Evolutionary conservation across 495 filamentous ascomycete genomes (phyloP).

Genomic region (Penicillium cinerascens): DNA sequence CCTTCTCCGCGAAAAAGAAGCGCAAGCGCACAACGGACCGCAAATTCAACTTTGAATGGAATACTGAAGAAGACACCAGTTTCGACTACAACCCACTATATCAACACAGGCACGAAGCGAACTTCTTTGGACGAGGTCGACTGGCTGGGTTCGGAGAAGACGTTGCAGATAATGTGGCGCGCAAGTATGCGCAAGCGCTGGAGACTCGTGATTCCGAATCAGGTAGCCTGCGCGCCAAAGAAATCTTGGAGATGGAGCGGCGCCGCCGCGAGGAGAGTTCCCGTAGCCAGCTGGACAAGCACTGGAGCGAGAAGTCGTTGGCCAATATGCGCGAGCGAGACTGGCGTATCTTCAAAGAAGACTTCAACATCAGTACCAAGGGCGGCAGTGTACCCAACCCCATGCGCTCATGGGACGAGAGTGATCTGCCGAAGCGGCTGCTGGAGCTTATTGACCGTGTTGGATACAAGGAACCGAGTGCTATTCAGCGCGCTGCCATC

Average conservation of each 20-base stretch:
- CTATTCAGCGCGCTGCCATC: conserved; percentile 91
- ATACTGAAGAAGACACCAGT: conserved; percentile 91
- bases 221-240: conserved; percentile 69
- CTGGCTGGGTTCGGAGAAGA: conserved; percentile 84
- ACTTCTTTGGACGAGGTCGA: conserved; percentile 76
- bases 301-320: conserved; percentile 96
- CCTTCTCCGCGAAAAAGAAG: conserved; percentile 96
- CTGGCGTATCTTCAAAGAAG: conserved; percentile 99
- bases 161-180: conserved; percentile 61
- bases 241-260: conserved; percentile 87
- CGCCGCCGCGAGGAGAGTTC: conserved; percentile 72
- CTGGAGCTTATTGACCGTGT: conserved; percentile 80
- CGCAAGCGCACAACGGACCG: conserved; percentile 87
- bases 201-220: conserved; percentile 76
- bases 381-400: conserved; percentile 89
- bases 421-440: conserved; percentile 71
- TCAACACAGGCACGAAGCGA: conserved; percentile 64
- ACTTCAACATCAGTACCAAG: conserved; percentile 95
- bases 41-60: conserved; percentile 99
- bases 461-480: conserved; percentile 89
- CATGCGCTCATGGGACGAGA: conserved; percentile 94
- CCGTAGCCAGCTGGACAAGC: conserved; percentile 71
- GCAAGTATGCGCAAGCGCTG: conserved; percentile 75
- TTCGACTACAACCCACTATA: conserved; percentile 88
- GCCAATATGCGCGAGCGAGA: conserved; percentile 97